Percentiles rank a stretch among this genome's conserved stretches.
Conservation (phyloP, 805 yeast genomes). For the Pichia scutulata region DNA sequence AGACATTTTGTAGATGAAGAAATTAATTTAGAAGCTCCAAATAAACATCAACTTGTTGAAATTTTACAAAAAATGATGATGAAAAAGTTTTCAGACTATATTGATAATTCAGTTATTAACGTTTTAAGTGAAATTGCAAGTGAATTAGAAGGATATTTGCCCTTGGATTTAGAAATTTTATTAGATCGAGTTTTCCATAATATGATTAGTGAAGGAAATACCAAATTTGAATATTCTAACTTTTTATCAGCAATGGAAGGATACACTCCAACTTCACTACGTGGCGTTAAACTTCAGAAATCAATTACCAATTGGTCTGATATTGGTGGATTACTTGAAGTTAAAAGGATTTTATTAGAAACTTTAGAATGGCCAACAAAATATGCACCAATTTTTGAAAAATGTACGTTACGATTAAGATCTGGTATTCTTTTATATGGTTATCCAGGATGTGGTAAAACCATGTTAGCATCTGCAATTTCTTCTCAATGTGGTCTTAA, state of each 20-base stretch:
- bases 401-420: slow-evolving; percentile 78
- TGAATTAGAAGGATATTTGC: slow-evolving; percentile 86
- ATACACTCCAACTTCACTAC: slow-evolving; percentile 70
- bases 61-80: slow-evolving; percentile 32
- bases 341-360: slow-evolving; percentile 69
- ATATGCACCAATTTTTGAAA: slow-evolving; percentile 89
- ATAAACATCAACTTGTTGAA: slow-evolving; percentile 45
- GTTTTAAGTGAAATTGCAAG: slow-evolving; percentile 45
- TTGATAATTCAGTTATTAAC: slow-evolving; percentile 30
- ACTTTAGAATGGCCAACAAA: slow-evolving; percentile 97
- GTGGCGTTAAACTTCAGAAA: slow-evolving; percentile 83
- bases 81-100: slow-evolving; percentile 13
- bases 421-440: slow-evolving; percentile 91
- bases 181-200: slow-evolving; percentile 65
- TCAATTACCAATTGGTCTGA: slow-evolving; percentile 73
- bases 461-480: slow-evolving; percentile 85
- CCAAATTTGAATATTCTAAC: slow-evolving; percentile 23
- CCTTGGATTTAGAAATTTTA: slow-evolving; percentile 68
- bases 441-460: slow-evolving; percentile 97
- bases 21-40: slow-evolving; percentile 59
- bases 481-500: slow-evolving; percentile 92
- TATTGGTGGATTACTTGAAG: slow-evolving; percentile 79
- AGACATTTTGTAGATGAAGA: slow-evolving; percentile 66
- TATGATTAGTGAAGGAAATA: slow-evolving; percentile 15
- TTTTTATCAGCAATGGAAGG: slow-evolving; percentile 55